Conservation (phyloP, 2,329 filamentous ascomycete species). For the Xylaria hypoxylon region DNA sequence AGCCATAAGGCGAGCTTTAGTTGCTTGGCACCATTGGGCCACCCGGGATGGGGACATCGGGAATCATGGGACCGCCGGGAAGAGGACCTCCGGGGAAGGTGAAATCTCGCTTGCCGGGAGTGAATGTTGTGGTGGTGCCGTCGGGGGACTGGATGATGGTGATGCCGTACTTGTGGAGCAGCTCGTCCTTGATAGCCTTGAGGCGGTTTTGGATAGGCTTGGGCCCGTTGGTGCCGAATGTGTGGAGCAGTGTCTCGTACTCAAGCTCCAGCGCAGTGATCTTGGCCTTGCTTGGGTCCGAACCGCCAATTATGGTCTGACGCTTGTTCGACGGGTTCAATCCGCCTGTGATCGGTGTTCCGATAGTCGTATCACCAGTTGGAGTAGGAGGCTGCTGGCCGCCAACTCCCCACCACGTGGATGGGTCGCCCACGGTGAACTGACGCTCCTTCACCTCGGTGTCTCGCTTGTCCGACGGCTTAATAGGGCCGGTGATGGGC, state of each 20-base stretch:
- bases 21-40: conserved; percentile 34
- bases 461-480: conserved; percentile 43
- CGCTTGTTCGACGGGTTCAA: conserved; percentile 39
- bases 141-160: conserved; percentile 51
- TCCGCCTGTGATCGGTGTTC: conserved; percentile 35
- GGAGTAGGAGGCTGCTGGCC: conserved; percentile 27
- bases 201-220: conserved; percentile 42
- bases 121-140: conserved; percentile 52
- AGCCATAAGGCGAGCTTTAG: conserved; percentile 4
- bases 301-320: conserved; percentile 35
- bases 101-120: conserved; percentile 46
- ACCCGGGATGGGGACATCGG: conserved; percentile 45
- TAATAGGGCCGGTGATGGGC: conserved; percentile 44
- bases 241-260: conserved; percentile 46
- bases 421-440: conserved; percentile 36
- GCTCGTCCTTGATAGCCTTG: conserved; percentile 46
- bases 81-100: conserved; percentile 47
- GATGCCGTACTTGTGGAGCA: conserved; percentile 52
- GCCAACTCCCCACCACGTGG: conserved; percentile 36
- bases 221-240: conserved; percentile 43
- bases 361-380: conserved; percentile 26
- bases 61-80: conserved; percentile 36
- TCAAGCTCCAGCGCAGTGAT: conserved; percentile 47
- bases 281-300: conserved; percentile 44
- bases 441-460: conserved; percentile 32